Conservation (phyloP, 257 asterid genomes). For the Lycium barbarum region DNA sequence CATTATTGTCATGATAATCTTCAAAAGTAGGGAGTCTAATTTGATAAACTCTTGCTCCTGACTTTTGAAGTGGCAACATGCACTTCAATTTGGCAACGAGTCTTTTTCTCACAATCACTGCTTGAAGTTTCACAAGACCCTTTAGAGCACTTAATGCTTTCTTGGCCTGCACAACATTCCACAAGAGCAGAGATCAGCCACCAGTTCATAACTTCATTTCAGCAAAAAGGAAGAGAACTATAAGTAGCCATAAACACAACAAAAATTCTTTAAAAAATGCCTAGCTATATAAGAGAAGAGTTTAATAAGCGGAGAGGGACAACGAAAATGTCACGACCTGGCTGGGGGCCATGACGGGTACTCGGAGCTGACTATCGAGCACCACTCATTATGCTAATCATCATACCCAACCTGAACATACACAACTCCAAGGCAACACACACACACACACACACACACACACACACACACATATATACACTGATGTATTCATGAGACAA, state of each 20-base stretch:
- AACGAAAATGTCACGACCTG: neutral
- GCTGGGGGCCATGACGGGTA: too few relatives aligned
- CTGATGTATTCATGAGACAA: too few relatives aligned
- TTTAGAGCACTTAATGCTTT: slow-evolving; percentile 80
- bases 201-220: neutral
- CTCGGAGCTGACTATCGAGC: too few relatives aligned
- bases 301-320: neutral
- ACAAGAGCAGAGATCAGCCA: neutral
- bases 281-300: neutral
- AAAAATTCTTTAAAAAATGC: neutral
- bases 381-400: too few relatives aligned
- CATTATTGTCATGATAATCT: slow-evolving; percentile 46
- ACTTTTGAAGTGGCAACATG: slow-evolving; percentile 36
- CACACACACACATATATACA: too few relatives aligned
- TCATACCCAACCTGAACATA: too few relatives aligned
- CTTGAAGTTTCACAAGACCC: slow-evolving; percentile 86
- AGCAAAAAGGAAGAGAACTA: neutral
- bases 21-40: slow-evolving; percentile 48
- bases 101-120: slow-evolving; percentile 64
- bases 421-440: too few relatives aligned
- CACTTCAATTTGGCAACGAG: slow-evolving; percentile 37
- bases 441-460: too few relatives aligned
- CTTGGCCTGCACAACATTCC: slow-evolving; percentile 57
- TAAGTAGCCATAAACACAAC: neutral
- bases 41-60: slow-evolving; percentile 39